Conservation (phyloP, 768 basidiomycete genomes). For the Amanita rimosa region DNA sequence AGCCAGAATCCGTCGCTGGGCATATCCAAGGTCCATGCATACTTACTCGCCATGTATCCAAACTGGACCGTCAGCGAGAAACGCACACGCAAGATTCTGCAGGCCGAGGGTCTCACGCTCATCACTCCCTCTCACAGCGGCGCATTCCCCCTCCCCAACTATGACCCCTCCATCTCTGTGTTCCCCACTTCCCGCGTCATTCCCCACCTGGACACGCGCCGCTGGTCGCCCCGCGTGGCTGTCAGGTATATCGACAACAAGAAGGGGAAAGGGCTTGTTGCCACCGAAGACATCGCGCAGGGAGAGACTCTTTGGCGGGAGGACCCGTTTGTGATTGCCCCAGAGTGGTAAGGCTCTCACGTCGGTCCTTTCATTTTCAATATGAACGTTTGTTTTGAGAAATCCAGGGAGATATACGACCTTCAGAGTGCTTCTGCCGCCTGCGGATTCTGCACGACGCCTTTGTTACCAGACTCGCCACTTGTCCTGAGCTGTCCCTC, state of each 20-base stretch:
- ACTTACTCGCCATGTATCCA: conserved; percentile 46
- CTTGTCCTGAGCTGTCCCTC: conserved; percentile 13
- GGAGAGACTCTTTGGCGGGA: conserved; percentile 81
- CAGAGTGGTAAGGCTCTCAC: conserved; percentile 49
- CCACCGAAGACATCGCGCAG: conserved; percentile 49
- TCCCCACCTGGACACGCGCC: conserved; percentile 45
- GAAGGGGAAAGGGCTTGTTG: conserved; percentile 81
- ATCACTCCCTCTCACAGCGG: conserved; percentile 12
- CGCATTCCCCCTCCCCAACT: background rate
- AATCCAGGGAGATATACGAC: conserved; percentile 65
- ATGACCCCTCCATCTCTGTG: conserved; percentile 13
- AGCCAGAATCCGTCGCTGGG: conserved; percentile 52
- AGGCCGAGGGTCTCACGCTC: conserved; percentile 38
- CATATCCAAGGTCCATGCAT: conserved; percentile 57
- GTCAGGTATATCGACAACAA: conserved; percentile 56
- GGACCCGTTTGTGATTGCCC: conserved; percentile 70
- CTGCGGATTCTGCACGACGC: conserved; percentile 69
- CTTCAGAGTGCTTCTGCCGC: conserved; percentile 46
- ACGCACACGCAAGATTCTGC: conserved; percentile 61
- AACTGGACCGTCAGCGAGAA: conserved; percentile 81
- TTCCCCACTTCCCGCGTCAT: conserved; percentile 60
- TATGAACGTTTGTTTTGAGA: conserved; percentile 9
- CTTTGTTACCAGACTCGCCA: conserved; percentile 31
- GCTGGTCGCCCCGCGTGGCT: conserved; percentile 52
- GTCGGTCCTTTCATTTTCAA: background rate